A percentile compares a stretch with the other conserved stretches of the same genome.
Evolutionary conservation across 2,329 filamentous ascomycete species (phyloP).

Genomic region (Claviceps sp.): DNA sequence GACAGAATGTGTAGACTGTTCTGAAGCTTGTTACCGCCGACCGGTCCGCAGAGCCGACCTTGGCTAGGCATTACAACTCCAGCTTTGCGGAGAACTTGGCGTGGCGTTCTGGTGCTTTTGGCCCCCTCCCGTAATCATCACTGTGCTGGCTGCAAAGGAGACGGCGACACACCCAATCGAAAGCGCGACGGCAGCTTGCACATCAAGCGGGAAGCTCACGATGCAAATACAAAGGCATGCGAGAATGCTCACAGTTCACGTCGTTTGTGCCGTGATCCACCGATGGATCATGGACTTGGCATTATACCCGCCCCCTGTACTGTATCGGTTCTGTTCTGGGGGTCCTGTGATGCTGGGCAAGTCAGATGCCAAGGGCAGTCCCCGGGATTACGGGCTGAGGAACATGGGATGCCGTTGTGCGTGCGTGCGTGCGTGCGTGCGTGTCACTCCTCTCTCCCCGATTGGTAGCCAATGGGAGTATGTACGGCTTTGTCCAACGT

Average conservation of each 20-base stretch:
- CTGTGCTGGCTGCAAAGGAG: not conserved
- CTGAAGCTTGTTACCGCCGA: not conserved
- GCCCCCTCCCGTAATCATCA: constrained; percentile 1
- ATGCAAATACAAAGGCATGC: not conserved
- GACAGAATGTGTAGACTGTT: not conserved
- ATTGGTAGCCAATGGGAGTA: not conserved
- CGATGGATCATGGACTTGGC: too few relatives aligned
- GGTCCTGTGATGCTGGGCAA: not conserved
- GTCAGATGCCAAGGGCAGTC: not conserved
- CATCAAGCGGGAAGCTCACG: too few relatives aligned
- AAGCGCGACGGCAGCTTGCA: not conserved
- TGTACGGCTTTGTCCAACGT: not conserved
- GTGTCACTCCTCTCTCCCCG: not conserved
- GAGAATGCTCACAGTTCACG: not conserved
- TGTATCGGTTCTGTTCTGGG: not conserved
- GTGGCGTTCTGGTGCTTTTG: not conserved
- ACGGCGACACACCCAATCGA: not conserved
- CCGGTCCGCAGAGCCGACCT: not conserved
- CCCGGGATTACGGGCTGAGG: not conserved
- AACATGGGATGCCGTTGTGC: not conserved
- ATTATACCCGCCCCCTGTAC: not conserved
- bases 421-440: not conserved
- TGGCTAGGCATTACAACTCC: not conserved
- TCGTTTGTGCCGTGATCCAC: not conserved
- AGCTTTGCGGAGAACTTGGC: not conserved